Percentiles rank a stretch among this genome's conserved stretches.
Evolutionary conservation across 495 filamentous ascomycete species (phyloP).

Genomic region (Hypomontagnella monticulosa): DNA sequence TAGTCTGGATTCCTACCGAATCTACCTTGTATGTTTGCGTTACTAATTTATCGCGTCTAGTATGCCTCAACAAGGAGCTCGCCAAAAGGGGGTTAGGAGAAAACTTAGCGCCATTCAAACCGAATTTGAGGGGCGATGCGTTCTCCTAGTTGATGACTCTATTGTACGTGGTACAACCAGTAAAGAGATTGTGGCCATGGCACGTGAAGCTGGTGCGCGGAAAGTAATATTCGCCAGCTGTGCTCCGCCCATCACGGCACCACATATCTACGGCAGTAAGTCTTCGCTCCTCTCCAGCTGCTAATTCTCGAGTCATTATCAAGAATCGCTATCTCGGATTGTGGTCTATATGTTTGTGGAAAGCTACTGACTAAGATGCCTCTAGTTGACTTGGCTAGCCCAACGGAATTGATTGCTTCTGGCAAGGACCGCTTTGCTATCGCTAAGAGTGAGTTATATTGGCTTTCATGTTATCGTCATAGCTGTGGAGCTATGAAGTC

Average conservation of each 20-base stretch:
- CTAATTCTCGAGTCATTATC: not conserved
- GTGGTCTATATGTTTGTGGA: not conserved
- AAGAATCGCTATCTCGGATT: slow-evolving; percentile 17
- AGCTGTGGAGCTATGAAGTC: too few species aligned
- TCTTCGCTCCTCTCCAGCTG: not conserved
- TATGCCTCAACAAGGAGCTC: slow-evolving; percentile 68
- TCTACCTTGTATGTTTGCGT: not conserved
- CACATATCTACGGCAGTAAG: slow-evolving; percentile 54
- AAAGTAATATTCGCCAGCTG: slow-evolving; percentile 92
- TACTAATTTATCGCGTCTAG: slow-evolving; percentile 6
- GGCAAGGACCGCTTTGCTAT: slow-evolving; percentile 11
- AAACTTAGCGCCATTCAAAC: slow-evolving; percentile 87
- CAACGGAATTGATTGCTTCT: slow-evolving; percentile 50
- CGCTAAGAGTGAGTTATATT: slow-evolving; percentile 20
- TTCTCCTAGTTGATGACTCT: slow-evolving; percentile 90
- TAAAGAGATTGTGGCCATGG: slow-evolving; percentile 90
- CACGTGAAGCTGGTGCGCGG: slow-evolving; percentile 85
- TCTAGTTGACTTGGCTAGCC: slow-evolving; percentile 75
- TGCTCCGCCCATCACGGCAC: slow-evolving; percentile 81
- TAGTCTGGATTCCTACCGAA: too few species aligned
- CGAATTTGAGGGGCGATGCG: slow-evolving; percentile 85
- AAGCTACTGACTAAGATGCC: not conserved
- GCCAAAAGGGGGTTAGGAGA: slow-evolving; percentile 80
- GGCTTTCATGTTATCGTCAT: too few species aligned
- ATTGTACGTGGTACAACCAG: slow-evolving; percentile 94